These are phyloP conservation scores for Haplographium delicatum DNA, from an alignment of 495 filamentous ascomycete species.

Conservation along the genomic window DNA sequence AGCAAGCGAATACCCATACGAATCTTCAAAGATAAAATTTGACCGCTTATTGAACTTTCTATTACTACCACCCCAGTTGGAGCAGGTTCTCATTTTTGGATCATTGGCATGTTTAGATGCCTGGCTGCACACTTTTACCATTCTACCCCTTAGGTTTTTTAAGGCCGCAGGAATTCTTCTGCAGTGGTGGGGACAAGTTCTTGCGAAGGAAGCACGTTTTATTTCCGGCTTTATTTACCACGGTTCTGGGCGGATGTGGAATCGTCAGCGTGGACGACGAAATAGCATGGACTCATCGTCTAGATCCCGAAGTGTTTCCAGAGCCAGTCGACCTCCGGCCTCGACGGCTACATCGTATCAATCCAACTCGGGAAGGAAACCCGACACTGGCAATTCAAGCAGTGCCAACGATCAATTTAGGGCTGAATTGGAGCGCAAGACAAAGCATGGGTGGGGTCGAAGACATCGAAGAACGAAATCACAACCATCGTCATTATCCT, in stretches of 20 bases:
- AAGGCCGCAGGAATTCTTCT: conserved; percentile 73
- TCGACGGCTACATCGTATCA: conserved; percentile 21
- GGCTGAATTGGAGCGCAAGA: conserved; percentile 16
- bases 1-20: conserved; percentile 77
- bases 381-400: conserved; percentile 14
- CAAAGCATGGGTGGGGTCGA: conserved; percentile 31
- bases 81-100: conserved; percentile 82
- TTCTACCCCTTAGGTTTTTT: conserved; percentile 84
- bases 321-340: conserved; percentile 8
- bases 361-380: conserved; percentile 7
- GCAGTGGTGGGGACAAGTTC: conserved; percentile 62
- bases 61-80: conserved; percentile 73
- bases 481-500: conserved; percentile 72
- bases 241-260: conserved; percentile 74
- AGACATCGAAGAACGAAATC: conserved; percentile 76
- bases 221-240: conserved; percentile 66
- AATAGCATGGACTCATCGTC: conserved; percentile 35
- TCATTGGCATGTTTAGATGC: conserved; percentile 86
- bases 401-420: conserved; percentile 9
- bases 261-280: conserved; percentile 41
- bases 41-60: conserved; percentile 91
- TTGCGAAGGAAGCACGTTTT: conserved; percentile 61
- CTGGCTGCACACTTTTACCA: conserved; percentile 96
- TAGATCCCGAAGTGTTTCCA: conserved; percentile 21
- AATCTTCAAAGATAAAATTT: conserved; percentile 93